phyloP scores from a whole-genome alignment of 176 grass and related monocot genomes.

The Bonia amplexicaulis region DNA sequence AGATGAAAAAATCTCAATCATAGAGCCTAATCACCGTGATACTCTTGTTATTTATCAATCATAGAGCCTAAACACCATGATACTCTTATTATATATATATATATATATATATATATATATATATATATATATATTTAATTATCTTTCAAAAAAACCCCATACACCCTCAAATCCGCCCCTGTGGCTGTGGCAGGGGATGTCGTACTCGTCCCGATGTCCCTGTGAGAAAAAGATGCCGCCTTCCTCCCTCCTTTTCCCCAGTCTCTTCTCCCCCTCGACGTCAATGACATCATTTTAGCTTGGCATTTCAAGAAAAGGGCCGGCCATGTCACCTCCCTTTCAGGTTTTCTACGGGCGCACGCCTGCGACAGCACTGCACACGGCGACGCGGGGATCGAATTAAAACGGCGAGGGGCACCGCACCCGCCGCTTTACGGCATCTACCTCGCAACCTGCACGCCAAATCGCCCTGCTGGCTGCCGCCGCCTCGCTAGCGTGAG shows the following conservation, averaged over 20 bases:
- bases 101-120: too few species aligned
- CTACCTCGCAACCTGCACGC: background rate
- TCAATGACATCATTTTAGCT: constrained; percentile 19
- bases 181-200: too few species aligned
- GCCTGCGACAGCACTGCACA: background rate
- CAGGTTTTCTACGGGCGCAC: background rate
- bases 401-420: background rate
- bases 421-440: background rate
- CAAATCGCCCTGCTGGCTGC: background rate
- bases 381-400: background rate
- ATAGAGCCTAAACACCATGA: too few species aligned
- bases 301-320: constrained; percentile 2
- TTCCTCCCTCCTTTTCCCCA: background rate
- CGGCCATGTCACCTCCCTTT: background rate
- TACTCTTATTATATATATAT: too few species aligned
- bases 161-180: too few species aligned
- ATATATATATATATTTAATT: too few species aligned
- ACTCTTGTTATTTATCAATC: too few species aligned
- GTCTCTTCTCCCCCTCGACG: background rate
- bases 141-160: too few species aligned
- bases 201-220: background rate
- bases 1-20: too few species aligned
- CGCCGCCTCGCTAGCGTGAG: background rate
- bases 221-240: background rate
- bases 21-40: too few species aligned